phyloP scores from a whole-genome alignment of 1,139 yeast genomes.

The Pichia sp. region DNA sequence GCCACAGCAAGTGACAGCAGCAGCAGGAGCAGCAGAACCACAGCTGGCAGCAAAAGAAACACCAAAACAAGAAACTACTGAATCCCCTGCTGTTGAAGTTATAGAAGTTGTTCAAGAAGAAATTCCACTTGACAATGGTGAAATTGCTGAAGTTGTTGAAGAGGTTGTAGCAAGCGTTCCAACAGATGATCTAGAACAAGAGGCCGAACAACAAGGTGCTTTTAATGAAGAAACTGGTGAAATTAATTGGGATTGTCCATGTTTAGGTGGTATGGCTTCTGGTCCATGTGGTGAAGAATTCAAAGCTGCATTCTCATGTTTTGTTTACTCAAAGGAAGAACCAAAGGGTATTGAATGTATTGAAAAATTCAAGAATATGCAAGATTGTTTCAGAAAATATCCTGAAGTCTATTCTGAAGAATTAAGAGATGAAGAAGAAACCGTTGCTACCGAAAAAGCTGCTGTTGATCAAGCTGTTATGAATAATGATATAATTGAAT shows the following conservation, averaged over 20 bases:
- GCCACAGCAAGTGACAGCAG: not conserved
- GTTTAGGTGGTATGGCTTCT: constrained; percentile 97
- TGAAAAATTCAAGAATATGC: constrained; percentile 87
- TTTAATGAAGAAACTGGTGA: constrained; percentile 97
- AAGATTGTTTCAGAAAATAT: constrained; percentile 85
- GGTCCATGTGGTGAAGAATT: constrained; percentile 99
- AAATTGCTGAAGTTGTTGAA: constrained; percentile 11
- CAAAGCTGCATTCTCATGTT: constrained; percentile 93
- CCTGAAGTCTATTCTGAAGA: constrained; percentile 96
- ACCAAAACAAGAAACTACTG: not conserved
- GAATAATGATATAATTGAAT: constrained; percentile 17
- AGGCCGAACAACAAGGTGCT: constrained; percentile 39
- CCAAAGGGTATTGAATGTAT: constrained; percentile 98
- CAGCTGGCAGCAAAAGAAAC: not conserved
- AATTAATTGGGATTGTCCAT: constrained; percentile 99
- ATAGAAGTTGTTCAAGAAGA: not conserved
- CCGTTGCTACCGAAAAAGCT: constrained; percentile 14
- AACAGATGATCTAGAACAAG: constrained; percentile 14
- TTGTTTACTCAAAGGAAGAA: constrained; percentile 89
- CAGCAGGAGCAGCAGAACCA: not conserved
- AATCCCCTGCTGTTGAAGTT: not conserved
- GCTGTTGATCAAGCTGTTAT: constrained; percentile 17
- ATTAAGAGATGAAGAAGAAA: constrained; percentile 61
- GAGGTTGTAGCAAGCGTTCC: constrained; percentile 1
- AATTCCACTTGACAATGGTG: constrained; percentile 11